Conservation (phyloP, 345 rosid genomes). For the Gossypium mustelinum region DNA sequence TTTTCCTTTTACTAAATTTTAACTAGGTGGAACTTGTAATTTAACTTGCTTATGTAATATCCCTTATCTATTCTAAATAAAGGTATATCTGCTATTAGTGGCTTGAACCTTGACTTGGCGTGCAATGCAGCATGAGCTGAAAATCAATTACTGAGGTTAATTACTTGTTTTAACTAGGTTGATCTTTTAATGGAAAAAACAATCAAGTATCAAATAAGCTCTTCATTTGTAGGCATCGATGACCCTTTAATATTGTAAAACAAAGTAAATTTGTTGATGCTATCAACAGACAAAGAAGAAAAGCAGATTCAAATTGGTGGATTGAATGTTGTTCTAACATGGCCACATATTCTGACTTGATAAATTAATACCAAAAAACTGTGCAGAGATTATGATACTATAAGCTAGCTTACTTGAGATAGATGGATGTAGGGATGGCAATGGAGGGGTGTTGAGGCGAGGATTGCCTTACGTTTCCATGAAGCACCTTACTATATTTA, state of each 20-base stretch:
- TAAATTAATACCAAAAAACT: neutral
- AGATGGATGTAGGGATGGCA: too few species aligned
- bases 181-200: too few species aligned
- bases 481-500: too few species aligned
- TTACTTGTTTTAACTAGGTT: neutral
- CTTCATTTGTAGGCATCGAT: too few species aligned
- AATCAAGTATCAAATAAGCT: neutral
- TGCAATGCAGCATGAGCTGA: neutral
- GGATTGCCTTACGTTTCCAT: too few species aligned
- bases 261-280: neutral
- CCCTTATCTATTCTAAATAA: neutral
- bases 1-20: slow-evolving; percentile 6
- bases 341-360: neutral
- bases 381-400: neutral
- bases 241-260: neutral
- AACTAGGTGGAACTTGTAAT: neutral
- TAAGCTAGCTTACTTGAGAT: neutral
- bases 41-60: slow-evolving; percentile 8
- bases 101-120: neutral
- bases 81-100: neutral
- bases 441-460: too few species aligned
- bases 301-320: neutral
- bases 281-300: neutral
- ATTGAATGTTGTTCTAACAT: neutral
- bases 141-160: neutral